Conservation (phyloP, 2,329 filamentous ascomycete genomes). For the Septoria linicola region DNA sequence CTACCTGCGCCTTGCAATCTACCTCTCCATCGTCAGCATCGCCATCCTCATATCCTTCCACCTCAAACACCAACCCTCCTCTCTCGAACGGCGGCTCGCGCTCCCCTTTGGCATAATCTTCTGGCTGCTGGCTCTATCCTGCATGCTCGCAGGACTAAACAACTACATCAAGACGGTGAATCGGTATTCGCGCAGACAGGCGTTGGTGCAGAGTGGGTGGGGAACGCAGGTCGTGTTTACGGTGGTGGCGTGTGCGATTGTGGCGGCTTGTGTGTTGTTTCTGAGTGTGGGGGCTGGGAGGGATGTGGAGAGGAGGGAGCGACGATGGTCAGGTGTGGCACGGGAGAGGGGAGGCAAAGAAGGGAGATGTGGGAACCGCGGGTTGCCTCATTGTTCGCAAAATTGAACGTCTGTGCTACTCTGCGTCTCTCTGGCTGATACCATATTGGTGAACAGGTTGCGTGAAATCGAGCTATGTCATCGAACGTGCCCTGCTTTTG, state of each 20-base stretch:
- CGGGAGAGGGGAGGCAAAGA: not conserved
- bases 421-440: too few relatives aligned
- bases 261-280: constrained; percentile 65
- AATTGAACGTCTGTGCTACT: too few relatives aligned
- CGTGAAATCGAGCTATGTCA: too few relatives aligned
- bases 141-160: constrained; percentile 70
- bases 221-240: constrained; percentile 80
- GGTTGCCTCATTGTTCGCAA: too few relatives aligned
- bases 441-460: too few relatives aligned
- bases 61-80: constrained; percentile 69
- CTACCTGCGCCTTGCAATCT: constrained; percentile 83
- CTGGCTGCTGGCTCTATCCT: constrained; percentile 77
- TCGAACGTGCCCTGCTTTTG: too few relatives aligned
- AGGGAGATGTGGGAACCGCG: too few relatives aligned
- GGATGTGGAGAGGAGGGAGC: not conserved
- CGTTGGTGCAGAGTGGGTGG: constrained; percentile 90
- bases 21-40: constrained; percentile 84
- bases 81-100: constrained; percentile 72
- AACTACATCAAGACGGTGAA: constrained; percentile 86
- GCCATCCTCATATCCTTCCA: constrained; percentile 95
- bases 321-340: not conserved
- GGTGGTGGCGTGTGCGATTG: constrained; percentile 61
- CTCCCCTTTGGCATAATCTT: constrained; percentile 84
- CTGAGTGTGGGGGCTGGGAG: constrained; percentile 46
- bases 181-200: constrained; percentile 73